Evolutionary conservation across 495 filamentous ascomycete species (phyloP).

Genomic region (Penicillium antarcticum): DNA sequence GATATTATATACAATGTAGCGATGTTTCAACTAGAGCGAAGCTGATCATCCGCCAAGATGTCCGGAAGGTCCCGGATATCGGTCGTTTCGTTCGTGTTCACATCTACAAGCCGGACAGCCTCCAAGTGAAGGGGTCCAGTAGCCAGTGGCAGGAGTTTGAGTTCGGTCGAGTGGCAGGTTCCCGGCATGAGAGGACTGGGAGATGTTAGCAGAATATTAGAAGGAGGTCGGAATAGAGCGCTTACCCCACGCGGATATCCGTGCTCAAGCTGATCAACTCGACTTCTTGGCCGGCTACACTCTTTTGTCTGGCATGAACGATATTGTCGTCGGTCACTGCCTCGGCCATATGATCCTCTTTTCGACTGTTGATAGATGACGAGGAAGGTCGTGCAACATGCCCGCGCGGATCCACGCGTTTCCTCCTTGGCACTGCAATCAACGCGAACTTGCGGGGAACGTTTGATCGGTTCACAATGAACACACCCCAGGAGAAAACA

Average conservation of each 20-base stretch:
- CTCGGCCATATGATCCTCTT: slow-evolving; percentile 59
- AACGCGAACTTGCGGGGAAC: slow-evolving; percentile 73
- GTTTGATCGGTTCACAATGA: slow-evolving; percentile 78
- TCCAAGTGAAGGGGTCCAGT: slow-evolving; percentile 76
- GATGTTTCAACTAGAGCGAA: slow-evolving; percentile 6
- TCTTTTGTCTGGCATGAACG: slow-evolving; percentile 78
- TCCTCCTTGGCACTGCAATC: slow-evolving; percentile 73
- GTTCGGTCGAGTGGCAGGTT: slow-evolving; percentile 75
- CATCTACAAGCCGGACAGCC: slow-evolving; percentile 76
- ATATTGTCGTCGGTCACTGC: slow-evolving; percentile 83
- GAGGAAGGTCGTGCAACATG: slow-evolving; percentile 48
- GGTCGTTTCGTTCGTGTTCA: slow-evolving; percentile 74
- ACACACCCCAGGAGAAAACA: slow-evolving; percentile 80
- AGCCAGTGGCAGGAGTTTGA: slow-evolving; percentile 74
- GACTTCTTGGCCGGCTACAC: slow-evolving; percentile 63
- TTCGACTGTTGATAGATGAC: slow-evolving; percentile 39
- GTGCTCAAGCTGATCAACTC: slow-evolving; percentile 80
- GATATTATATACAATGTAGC: not conserved
- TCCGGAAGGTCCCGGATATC: slow-evolving; percentile 80
- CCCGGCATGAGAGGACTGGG: slow-evolving; percentile 64
- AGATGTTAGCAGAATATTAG: slow-evolving; percentile 2
- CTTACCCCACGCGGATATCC: slow-evolving; percentile 77
- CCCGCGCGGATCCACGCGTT: slow-evolving; percentile 61
- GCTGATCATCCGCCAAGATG: slow-evolving; percentile 54
- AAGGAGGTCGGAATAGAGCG: not conserved